phyloP scores from a whole-genome alignment of 352 stramenopile species.

The Phytophthora rubi region DNA sequence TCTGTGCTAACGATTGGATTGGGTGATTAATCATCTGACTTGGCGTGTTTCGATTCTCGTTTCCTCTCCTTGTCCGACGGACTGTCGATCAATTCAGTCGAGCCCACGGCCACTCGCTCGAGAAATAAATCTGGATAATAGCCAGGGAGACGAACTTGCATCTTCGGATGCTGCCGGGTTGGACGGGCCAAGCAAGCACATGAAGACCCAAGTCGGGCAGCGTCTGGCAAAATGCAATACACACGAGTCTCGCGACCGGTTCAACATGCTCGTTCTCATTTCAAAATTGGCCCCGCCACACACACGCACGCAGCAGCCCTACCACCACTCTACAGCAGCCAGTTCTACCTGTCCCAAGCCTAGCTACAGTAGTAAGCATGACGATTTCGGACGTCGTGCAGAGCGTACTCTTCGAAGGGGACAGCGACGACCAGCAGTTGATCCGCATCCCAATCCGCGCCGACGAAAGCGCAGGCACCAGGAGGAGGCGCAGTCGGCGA shows the following conservation, averaged over 20 bases:
- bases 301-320: constrained; percentile 13
- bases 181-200: constrained; percentile 12
- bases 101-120: constrained; percentile 13
- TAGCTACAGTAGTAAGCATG: constrained; percentile 11
- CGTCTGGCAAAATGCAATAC: constrained; percentile 28
- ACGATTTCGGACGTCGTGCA: constrained; percentile 32
- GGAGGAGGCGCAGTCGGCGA: constrained; percentile 16
- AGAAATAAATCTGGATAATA: constrained; percentile 41
- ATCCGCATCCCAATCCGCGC: constrained; percentile 31
- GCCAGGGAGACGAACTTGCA: constrained; percentile 18
- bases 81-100: constrained; percentile 30
- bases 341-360: background rate
- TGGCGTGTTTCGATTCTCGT: background rate
- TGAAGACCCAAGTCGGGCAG: constrained; percentile 7
- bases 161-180: constrained; percentile 23
- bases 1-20: background rate
- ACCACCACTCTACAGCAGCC: background rate
- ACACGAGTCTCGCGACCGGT: constrained; percentile 2
- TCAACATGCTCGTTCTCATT: constrained; percentile 13
- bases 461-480: constrained; percentile 9
- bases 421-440: constrained; percentile 32
- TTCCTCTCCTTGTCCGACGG: constrained; percentile 14
- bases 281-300: constrained; percentile 19
- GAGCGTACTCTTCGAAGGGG: constrained; percentile 25
- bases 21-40: constrained; percentile 14